Evolutionary conservation across 192 early-diverging fungal genomes (phyloP).

Genomic region (Funneliformis mosseae): DNA sequence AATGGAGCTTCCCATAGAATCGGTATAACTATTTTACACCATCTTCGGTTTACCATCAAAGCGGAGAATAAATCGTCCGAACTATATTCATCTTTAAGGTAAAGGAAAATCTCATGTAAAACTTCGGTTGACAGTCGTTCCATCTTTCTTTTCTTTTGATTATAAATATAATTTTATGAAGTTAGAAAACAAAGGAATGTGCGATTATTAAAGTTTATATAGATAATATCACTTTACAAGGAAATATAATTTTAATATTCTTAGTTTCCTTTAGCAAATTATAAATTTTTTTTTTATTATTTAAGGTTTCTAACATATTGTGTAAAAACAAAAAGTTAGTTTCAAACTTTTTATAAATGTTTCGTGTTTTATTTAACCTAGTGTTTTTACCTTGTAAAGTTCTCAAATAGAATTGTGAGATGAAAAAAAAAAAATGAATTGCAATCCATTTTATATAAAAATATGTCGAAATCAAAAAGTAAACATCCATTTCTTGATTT

Average conservation of each 20-base stretch:
- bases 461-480: neutral
- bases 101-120: neutral
- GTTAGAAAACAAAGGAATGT: too few relatives aligned
- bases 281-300: too few relatives aligned
- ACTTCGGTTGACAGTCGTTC: neutral
- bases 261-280: too few relatives aligned
- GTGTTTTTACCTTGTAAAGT: too few relatives aligned
- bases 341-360: too few relatives aligned
- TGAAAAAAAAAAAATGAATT: neutral
- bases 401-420: neutral
- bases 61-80: neutral
- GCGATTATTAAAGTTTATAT: neutral
- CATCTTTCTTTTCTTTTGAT: neutral
- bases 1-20: slow-evolving; percentile 11
- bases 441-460: neutral
- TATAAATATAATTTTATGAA: neutral
- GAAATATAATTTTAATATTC: too few relatives aligned
- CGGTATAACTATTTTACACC: neutral
- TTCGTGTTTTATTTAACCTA: too few relatives aligned
- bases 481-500: neutral
- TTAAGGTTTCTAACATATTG: too few relatives aligned
- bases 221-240: too few relatives aligned
- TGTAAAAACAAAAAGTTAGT: too few relatives aligned
- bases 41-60: neutral
- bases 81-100: neutral